Conservation (phyloP, 106 monocot genomes). For the Dendrobium officinale region DNA sequence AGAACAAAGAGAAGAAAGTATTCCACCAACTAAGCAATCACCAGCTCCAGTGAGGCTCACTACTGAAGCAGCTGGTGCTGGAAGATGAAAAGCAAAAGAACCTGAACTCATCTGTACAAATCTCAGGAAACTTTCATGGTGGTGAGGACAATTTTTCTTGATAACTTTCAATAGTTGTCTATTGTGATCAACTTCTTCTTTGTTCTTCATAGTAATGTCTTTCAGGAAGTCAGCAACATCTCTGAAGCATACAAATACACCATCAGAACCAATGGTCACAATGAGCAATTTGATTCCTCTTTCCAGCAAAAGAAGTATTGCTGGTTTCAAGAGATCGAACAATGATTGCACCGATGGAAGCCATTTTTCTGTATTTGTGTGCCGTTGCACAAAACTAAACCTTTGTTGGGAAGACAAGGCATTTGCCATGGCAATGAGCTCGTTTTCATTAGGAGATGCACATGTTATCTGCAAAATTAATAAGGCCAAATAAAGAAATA, state of each 20-base stretch:
- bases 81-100: conserved; percentile 53
- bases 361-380: conserved; percentile 5
- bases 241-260: conserved; percentile 55
- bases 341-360: conserved; percentile 26
- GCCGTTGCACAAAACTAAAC: conserved; percentile 7
- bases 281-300: conserved; percentile 61
- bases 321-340: conserved; percentile 43
- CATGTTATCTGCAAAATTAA: conserved; percentile 51
- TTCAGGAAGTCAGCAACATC: conserved; percentile 22
- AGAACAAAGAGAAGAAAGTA: conserved; percentile 47
- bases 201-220: conserved; percentile 5
- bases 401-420: conserved; percentile 27
- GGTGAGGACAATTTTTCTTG: conserved; percentile 8
- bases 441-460: conserved; percentile 71
- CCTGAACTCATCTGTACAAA: neutral
- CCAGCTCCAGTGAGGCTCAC: conserved; percentile 71
- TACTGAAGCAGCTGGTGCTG: conserved; percentile 58
- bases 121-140: neutral
- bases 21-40: conserved; percentile 85
- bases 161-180: conserved; percentile 25
- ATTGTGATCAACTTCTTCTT: neutral
- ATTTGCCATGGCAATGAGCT: conserved; percentile 79
- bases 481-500: neutral
- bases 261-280: conserved; percentile 65
- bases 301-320: conserved; percentile 45